Base-by-base conservation (phyloP, 257 asterid species). In the Solanum sitiens region DNA sequence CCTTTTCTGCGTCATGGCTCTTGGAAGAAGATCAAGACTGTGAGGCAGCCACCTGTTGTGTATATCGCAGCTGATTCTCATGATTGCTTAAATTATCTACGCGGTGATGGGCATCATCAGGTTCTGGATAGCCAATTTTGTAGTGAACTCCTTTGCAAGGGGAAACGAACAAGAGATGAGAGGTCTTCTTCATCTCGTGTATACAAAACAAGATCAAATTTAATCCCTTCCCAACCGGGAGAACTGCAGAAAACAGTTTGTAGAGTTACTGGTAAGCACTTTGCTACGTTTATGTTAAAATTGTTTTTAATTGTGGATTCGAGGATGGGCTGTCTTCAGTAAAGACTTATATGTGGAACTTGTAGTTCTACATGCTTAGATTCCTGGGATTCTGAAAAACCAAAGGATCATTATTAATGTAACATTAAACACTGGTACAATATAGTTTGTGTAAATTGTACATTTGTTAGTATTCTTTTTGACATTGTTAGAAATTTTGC, bases 1-100 rank as follows among this genome's bases (percentile, higher is more conserved):
- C 32, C 86, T 75, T 87, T 91, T 87, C 87, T 86, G 65, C 88
- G 12, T 89, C 91, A 89, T 89, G 87, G 87, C 86, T 76, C 87
- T 84, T 87, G 90, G 93, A 88, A 84, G 87, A 92, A 87, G 76
- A 68, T 85, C 50, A 91, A 83, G 68, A 87, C 73, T 85, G 91
- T 71, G 86, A 91, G 85, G 85, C 91, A 63, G 56, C 90, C 70
- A 75, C 90, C 87, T 68, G 86, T 40, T 86, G 88, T 82, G 44
- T 32, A 89, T 84, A 83, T 84, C 21, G 83, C 93, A 77, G 87
- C 92, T 90, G 91, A 88, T 91, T 87, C 92, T 15, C 56, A 75
- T 16, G 86, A 80, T 82, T 68, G 86, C 86, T 27, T 86, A 76
- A 87, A 77, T 87, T 74, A 86, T 89, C 91, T 85, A 85, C 4